Evolutionary conservation across 129 eudicot species (phyloP), one percentile per base, ranked within the genome.

Genomic region (Silybum marianum): DNA sequence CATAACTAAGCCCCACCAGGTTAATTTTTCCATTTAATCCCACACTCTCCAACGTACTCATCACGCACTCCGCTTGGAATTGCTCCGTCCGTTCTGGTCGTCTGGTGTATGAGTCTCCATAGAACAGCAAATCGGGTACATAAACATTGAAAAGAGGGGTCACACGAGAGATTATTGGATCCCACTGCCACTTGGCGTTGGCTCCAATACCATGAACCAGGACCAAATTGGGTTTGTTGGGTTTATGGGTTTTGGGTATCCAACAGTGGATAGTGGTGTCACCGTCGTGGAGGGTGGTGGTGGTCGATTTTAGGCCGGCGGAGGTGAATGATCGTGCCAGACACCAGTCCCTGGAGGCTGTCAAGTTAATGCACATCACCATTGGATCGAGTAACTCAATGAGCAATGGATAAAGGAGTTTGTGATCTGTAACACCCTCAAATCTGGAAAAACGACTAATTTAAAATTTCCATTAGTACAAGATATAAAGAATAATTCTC

Each of bases 141-240:
- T 82, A 92, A 34, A 91, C 87, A 65, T 91, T 91, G 88, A 89
- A 91, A 7, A 73, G 83, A 1, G 90, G 42, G 2, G 81, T 69
- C 6, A 91, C 81, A 0, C 85, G 84, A 3, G 88, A 34, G 60
- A 92, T 83, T 65, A 88, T 81, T 3, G 84, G 83, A 74, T 84
- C 72, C 91, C 91, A 88, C 60, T 92, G 97, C 97, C 97, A 90
- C 89, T 83, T 92, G 48, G 95, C 89, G 60, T 92, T 92, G 66
- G 97, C 97, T 7, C 97, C 97, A 7, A 92, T 69, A 3, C 95
- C 95, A 68, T 92, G 97, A 78, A 88, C 72, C 39, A 92, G 82
- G 65, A 92, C 13, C 4, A 90, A 69, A 34, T 76, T 88, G 16
- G 93, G 89, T 77, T 85, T 91, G 22, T 51, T 18, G 8, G 79